A percentile compares a stretch with the other conserved stretches of the same genome.
Conservation (phyloP, 1,139 yeast species). For the Diutina neorugosa region DNA sequence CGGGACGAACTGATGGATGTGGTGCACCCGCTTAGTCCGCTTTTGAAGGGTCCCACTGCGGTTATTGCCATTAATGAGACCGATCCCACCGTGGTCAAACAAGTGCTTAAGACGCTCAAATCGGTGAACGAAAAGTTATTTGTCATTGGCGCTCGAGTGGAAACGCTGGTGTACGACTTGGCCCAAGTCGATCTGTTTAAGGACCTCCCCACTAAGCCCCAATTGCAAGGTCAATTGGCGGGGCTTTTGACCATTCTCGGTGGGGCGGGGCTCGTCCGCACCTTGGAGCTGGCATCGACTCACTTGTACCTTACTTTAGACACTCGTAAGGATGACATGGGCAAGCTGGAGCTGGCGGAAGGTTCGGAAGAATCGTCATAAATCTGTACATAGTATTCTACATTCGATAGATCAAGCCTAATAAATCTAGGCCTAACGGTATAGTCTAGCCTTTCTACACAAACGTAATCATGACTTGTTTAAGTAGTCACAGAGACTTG, state of each 20-base stretch:
- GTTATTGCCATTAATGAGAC: conserved; percentile 57
- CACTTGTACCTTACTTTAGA: conserved; percentile 64
- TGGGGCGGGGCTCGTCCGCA: conserved; percentile 81
- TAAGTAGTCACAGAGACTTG: no score
- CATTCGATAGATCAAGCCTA: no score
- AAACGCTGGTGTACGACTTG: conserved; percentile 41
- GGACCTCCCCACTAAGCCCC: conserved; percentile 57
- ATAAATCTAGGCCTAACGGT: no score
- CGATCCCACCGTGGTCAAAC: conserved; percentile 57
- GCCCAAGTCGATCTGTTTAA: conserved; percentile 51
- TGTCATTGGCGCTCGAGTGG: conserved; percentile 77
- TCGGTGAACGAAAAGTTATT: conserved; percentile 61
- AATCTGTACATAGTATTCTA: background rate
- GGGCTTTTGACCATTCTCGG: conserved; percentile 77
- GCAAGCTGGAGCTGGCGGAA: background rate
- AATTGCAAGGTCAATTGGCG: conserved; percentile 69
- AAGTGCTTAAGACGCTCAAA: conserved; percentile 49
- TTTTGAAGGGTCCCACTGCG: conserved; percentile 80
- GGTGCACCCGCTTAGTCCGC: conserved; percentile 54
- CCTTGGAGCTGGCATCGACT: conserved; percentile 59
- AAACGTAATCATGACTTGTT: no score
- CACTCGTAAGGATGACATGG: conserved; percentile 3
- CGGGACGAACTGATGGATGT: conserved; percentile 32
- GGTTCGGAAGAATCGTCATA: background rate
- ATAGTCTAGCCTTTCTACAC: no score